Evolutionary conservation across 2,329 filamentous ascomycete species (phyloP), one percentile per base, ranked within the genome.

Genomic region (Botrytis fabae): DNA sequence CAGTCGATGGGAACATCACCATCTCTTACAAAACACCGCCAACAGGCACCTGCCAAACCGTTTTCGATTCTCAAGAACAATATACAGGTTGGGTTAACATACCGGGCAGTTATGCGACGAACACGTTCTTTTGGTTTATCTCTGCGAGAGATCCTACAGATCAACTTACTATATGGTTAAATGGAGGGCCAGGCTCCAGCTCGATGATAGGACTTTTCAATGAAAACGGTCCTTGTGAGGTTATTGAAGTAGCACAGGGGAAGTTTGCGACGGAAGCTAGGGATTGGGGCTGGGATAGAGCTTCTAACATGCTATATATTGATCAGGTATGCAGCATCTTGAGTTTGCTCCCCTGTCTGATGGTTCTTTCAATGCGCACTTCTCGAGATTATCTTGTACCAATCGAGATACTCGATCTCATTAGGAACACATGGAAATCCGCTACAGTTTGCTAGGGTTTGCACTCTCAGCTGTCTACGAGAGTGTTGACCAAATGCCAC

Each of bases 41-140:
- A 7, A 80, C 84, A 12, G 89, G 87, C 63, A 90, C 87, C 20
- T 93, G 92, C 81, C 86, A 84, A 64, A 93, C 91, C 1, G 88
- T 87, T 12, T 92, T 92, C 78, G 79, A 85, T 62, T 84, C 84
- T 1, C 91, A 93, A 81, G 86, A 90, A 80, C 91, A 93, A 80
- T 92, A 90, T 79, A 88, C 90, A 6, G 91, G 91, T 78, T 93
- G 92, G 86, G 88, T 93, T 72, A 86, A 83, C 70, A 81, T 93
- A 8, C 88, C 89, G 8, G 89, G 85, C 62, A 81, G 83, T 42
- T 88, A 85, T 76, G 81, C 85, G 28, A 86, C 86, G 61, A 88
- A 83, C 72, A 83, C 80, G 38, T 85, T 85, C 80, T 85, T 85
- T 79, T 85, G 84, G 83, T 85, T 85, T 74, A 82, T 85, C 76